Base-by-base conservation (phyloP, 2,329 filamentous ascomycete species). In the Intubia oerlemansii region DNA sequence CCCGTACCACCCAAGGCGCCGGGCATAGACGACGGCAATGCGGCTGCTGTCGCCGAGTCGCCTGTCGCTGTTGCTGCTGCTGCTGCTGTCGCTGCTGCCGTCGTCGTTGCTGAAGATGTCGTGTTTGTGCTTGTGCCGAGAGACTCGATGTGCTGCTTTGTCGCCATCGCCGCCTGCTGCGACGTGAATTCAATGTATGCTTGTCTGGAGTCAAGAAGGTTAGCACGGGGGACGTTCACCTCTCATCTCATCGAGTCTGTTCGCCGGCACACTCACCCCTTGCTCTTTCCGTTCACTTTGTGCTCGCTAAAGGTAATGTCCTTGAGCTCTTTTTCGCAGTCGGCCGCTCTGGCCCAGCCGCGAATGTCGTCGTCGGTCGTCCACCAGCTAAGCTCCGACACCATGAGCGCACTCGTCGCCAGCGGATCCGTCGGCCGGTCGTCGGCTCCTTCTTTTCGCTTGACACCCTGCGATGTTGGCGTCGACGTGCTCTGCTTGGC, bases 241-340 rank as follows among this genome's bases (percentile, higher is more conserved):
- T n/a, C n/a, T n/a, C n/a, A n/a, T n/a, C n/a, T n/a, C n/a, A n/a
- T n/a, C n/a, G n/a, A n/a, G n/a, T n/a, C n/a, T n/a, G n/a, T n/a
- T n/a, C n/a, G n/a, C n/a, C n/a, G n/a, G n/a, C n/a, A n/a, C 7
- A 51, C 70, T 38, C 61, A 91, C 84, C 88, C 85, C 57, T 95
- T 93, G 53, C 81, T 92, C 56, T 98, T 98, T 41, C 88, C 88
- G 41, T 98, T 98, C 27, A 95, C 84, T 48, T 98, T 98, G 52
- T 95, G 88, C 49, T 98, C 88, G 43, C 81, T 93, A 49, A 95
- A 98, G 0, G 84, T 92, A 29, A 98, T 69, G 35, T 95, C 88
- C 42, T 79, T 82, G 12, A 95, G 55, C 43, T 92, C 80, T 25
- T 73, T 64, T 48, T 95, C 88, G 40, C 70, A 79, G 3, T 65